These are phyloP conservation scores for Platanus orientalis DNA, from an alignment of 164 flowering plant species.

Conservation along the genomic window DNA sequence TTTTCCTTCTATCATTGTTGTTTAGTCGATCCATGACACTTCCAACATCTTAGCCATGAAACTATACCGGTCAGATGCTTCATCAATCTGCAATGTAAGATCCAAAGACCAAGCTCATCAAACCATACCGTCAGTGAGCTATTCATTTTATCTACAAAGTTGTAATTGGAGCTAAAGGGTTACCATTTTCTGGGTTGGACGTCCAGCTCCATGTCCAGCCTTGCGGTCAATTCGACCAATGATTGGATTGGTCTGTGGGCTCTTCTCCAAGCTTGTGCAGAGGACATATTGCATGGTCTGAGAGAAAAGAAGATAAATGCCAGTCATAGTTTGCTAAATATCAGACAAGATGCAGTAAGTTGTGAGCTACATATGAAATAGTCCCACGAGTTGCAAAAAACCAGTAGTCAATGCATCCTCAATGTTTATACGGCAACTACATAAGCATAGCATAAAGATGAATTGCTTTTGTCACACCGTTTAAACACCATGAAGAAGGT, in stretches of 20 bases:
- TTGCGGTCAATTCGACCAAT: conserved; percentile 86
- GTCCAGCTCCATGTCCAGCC: conserved; percentile 98
- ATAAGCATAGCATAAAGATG: no score
- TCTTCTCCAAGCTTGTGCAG: conserved; percentile 82
- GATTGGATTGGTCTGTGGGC: conserved; percentile 89
- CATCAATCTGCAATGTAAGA: conserved; percentile 58
- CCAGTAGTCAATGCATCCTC: no score
- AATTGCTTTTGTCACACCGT: no score
- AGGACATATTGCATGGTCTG: conserved; percentile 89
- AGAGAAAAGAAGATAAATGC: neutral
- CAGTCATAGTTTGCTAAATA: no score
- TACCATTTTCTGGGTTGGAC: conserved; percentile 90
- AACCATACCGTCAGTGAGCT: neutral
- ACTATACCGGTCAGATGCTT: conserved; percentile 71
- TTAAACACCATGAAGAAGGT: no score
- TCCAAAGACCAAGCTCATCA: neutral
- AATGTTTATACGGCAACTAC: no score
- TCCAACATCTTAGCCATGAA: conserved; percentile 76
- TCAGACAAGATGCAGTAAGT: no score
- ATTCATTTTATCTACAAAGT: neutral
- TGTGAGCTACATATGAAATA: no score
- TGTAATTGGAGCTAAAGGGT: neutral
- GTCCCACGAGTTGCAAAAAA: no score
- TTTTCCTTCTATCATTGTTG: no score
- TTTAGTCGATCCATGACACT: conserved; percentile 54